Conservation (phyloP, 106 monocot genomes). For the Iris macrosiphon region DNA sequence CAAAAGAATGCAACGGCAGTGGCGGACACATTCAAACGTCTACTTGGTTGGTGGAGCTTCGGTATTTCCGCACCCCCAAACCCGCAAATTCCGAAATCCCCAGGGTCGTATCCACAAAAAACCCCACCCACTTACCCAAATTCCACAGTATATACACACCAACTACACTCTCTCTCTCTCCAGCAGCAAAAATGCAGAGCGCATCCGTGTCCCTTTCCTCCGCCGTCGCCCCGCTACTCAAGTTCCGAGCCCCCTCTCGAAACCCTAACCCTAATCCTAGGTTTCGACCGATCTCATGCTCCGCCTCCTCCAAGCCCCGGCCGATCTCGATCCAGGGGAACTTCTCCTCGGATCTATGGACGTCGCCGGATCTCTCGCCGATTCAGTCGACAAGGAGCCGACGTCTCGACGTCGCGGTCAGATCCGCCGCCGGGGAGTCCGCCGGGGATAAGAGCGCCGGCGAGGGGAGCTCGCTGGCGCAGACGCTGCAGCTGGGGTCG, state of each 20-base stretch:
- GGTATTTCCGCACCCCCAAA: too few relatives aligned
- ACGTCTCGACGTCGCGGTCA: conserved; percentile 2
- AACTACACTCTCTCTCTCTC: too few relatives aligned
- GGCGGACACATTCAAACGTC: too few relatives aligned
- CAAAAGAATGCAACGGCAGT: too few relatives aligned
- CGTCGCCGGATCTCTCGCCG: not conserved
- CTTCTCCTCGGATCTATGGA: too few relatives aligned
- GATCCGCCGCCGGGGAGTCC: conserved; percentile 9
- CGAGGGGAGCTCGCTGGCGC: not conserved
- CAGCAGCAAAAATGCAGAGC: conserved; percentile 25
- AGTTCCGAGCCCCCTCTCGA: conserved; percentile 2
- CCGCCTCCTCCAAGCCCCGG: not conserved
- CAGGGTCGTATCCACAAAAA: too few relatives aligned
- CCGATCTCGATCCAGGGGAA: conserved; percentile 1
- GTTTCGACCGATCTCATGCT: not conserved
- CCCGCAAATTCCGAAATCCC: too few relatives aligned
- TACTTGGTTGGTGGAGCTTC: too few relatives aligned
- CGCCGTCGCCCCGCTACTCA: conserved; percentile 9
- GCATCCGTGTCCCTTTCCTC: conserved; percentile 24
- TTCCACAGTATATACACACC: too few relatives aligned
- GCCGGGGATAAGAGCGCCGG: conserved; percentile 8
- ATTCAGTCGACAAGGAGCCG: not conserved
- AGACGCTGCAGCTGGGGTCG: conserved; percentile 44
- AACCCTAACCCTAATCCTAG: conserved; percentile 12
- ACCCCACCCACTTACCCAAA: too few relatives aligned